phyloP scores from a whole-genome alignment of 176 grass and related monocot genomes.

The Phoenix roebelenii region DNA sequence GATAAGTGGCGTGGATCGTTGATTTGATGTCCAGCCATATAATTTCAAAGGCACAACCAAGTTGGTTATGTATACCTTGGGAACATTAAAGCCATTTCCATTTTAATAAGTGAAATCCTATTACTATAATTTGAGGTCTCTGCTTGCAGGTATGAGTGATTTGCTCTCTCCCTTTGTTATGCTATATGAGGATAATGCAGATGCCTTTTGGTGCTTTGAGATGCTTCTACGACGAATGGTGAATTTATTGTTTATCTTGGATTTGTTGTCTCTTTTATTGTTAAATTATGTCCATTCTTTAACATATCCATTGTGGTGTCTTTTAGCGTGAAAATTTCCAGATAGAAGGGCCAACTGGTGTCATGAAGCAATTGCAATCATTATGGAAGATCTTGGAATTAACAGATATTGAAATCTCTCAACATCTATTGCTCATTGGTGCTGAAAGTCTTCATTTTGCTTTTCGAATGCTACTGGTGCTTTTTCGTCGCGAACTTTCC shows the following conservation, averaged over 20 bases:
- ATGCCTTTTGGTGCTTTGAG: constrained; percentile 99
- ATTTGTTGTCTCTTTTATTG: neutral
- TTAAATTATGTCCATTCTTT: constrained; percentile 1
- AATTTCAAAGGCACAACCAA: too few relatives aligned
- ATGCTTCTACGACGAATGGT: constrained; percentile 97
- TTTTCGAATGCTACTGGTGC: constrained; percentile 95
- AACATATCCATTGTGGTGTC: neutral
- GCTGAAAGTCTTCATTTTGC: constrained; percentile 99
- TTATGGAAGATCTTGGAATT: constrained; percentile 91
- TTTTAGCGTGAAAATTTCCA: constrained; percentile 96
- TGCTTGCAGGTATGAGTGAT: constrained; percentile 86
- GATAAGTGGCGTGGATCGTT: too few relatives aligned
- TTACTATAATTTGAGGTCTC: neutral
- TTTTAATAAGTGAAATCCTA: too few relatives aligned
- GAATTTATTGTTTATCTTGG: constrained; percentile 13
- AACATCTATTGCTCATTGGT: constrained; percentile 80
- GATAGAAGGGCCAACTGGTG: constrained; percentile 92
- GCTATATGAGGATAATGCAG: constrained; percentile 89
- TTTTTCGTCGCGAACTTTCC: constrained; percentile 92
- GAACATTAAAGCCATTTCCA: too few relatives aligned
- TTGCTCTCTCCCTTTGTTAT: constrained; percentile 97
- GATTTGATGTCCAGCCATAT: too few relatives aligned
- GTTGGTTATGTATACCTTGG: too few relatives aligned
- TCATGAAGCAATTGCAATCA: constrained; percentile 89
- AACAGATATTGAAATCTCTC: constrained; percentile 76